Conservation (phyloP, 768 basidiomycete species). For the Glaciozyma martinii region DNA sequence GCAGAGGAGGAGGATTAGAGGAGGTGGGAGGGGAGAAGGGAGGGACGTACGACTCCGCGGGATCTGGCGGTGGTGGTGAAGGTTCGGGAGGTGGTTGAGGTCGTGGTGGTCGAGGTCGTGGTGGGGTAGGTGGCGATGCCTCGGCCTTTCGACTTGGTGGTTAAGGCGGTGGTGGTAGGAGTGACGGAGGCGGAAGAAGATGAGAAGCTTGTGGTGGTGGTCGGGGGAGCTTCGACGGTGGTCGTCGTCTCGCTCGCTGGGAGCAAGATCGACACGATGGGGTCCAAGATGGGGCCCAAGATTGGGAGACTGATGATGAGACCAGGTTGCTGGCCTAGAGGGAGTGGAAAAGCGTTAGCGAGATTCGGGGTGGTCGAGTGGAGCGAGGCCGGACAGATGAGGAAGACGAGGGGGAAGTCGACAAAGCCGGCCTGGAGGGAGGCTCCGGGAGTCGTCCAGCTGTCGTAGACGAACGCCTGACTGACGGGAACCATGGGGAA, state of each 20-base stretch:
- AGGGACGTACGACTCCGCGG: not conserved
- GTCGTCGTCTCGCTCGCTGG: not conserved
- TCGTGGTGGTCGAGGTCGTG: not conserved
- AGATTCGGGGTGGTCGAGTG: too few species aligned
- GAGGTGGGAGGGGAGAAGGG: not conserved
- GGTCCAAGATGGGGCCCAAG: not conserved
- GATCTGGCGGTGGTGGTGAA: not conserved
- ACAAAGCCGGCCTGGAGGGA: conserved; percentile 16
- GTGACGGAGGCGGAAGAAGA: not conserved
- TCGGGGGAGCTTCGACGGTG: not conserved
- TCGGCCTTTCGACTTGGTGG: not conserved
- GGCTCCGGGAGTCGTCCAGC: conserved; percentile 18
- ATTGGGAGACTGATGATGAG: not conserved
- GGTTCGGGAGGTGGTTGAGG: not conserved
- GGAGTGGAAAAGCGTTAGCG: not conserved
- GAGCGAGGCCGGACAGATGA: conserved; percentile 12
- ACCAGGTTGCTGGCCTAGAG: conserved; percentile 14
- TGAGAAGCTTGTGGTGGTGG: not conserved
- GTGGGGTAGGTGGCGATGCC: not conserved
- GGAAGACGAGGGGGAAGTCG: conserved; percentile 23
- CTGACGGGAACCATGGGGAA: conserved; percentile 3
- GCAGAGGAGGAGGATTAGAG: not conserved
- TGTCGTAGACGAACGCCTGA: conserved; percentile 27
- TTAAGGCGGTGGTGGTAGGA: not conserved
- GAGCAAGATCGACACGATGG: not conserved